Evolutionary conservation across 2,329 filamentous ascomycete genomes (phyloP).

Genomic region (Penicillium sp.): DNA sequence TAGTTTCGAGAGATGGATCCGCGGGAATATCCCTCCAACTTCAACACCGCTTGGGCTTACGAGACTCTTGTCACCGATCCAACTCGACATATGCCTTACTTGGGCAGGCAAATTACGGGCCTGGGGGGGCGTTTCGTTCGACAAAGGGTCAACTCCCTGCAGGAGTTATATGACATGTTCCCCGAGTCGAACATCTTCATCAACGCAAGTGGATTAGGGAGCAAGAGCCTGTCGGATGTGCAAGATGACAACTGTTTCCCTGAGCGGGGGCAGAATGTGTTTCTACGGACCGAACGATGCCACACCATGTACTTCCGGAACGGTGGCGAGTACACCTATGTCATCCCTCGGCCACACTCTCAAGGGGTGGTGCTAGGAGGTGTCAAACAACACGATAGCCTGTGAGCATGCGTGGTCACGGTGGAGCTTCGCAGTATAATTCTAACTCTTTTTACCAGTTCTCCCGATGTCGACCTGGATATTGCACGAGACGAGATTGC

Average conservation of each 20-base stretch:
- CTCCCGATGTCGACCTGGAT: constrained; percentile 36
- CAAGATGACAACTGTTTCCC: constrained; percentile 36
- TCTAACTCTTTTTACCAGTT: constrained; percentile 22
- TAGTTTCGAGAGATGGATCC: constrained; percentile 35
- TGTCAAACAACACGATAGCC: constrained; percentile 33
- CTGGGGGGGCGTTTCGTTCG: constrained; percentile 38
- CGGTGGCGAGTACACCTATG: constrained; percentile 40
- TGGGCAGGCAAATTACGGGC: constrained; percentile 28
- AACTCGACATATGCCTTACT: constrained; percentile 38
- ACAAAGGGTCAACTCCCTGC: constrained; percentile 33
- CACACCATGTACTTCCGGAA: constrained; percentile 37
- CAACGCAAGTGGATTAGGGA: constrained; percentile 41
- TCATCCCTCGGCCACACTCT: constrained; percentile 38
- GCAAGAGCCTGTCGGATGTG: constrained; percentile 35
- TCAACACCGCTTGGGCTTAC: constrained; percentile 37
- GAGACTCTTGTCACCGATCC: constrained; percentile 40
- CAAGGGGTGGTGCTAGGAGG: constrained; percentile 36
- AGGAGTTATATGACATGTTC: constrained; percentile 36
- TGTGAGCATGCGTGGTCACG: constrained; percentile 23
- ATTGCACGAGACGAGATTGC: constrained; percentile 40
- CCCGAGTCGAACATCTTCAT: constrained; percentile 38
- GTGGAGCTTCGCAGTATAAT: background rate
- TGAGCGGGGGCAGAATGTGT: constrained; percentile 41
- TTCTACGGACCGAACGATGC: constrained; percentile 31
- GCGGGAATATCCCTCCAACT: constrained; percentile 35